Base-by-base conservation (phyloP, 805 yeast species). In the Ogataea pini region DNA sequence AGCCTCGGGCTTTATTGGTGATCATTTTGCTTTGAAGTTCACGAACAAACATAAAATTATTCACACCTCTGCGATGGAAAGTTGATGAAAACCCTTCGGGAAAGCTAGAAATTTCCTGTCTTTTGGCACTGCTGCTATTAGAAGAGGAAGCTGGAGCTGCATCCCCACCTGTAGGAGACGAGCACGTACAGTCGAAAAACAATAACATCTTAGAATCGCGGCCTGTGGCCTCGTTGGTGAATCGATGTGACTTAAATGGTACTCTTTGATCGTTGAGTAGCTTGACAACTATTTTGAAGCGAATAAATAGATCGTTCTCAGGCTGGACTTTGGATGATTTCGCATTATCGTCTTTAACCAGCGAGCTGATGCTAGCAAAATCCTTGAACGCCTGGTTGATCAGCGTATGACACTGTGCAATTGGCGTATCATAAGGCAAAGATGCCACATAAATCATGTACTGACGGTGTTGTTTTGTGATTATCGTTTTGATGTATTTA, bases 71-170 rank as follows among this genome's bases (percentile, higher is more conserved):
- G 40, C 72, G 66, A 56, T 76, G 76, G 56, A 76, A 75, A 4
- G 79, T 76, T 1, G 79, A 75, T 2, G 78, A 67, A 43, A 75
- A 76, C 0, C 80, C 79, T 52, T 76, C 79, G 1, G 80, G 80
- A 45, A 72, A 72, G 13, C 67, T 55, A 17, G 65, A 59, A 9
- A 65, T 56, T 27, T 62, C 67, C 36, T 51, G 51, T 33, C 55
- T 19, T 42, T 56, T 55, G 16, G 57, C 45, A 3, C 50, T 5
- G 17, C 46, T 36, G 32, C 42, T 39, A 7, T 43, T 24, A 1
- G 28, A n/a, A 8, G 43, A 14, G 8, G 31, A 19, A n/a, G n/a
- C n/a, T 10, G 41, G 24, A 8, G 36, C 49, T 3, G 44, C 22
- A 25, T 42, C 47, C 7, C 49, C 56, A 3, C 59, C 63, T 4